Percentiles rank a stretch among this genome's conserved stretches.
phyloP scores from a whole-genome alignment of 177 flowering plant genomes.

The Vitis hybrid region DNA sequence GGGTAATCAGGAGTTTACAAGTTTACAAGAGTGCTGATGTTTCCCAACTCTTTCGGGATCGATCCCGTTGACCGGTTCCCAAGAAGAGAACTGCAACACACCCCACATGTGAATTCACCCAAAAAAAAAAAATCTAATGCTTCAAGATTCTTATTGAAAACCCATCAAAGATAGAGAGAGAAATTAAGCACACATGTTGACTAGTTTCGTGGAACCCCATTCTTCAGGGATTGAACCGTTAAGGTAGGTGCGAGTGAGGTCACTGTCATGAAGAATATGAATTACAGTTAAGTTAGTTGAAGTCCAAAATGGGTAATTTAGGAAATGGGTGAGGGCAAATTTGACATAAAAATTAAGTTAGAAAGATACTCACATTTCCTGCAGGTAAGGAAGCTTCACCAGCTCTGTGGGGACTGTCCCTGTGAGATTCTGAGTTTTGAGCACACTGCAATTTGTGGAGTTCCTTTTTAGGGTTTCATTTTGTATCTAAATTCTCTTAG shows the following conservation, averaged over 20 bases:
- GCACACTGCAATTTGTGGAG: slow-evolving; percentile 15
- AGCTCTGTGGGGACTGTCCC: slow-evolving; percentile 31
- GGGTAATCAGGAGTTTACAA: no score
- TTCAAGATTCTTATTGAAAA: background rate
- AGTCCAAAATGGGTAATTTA: background rate
- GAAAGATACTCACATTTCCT: slow-evolving; percentile 30
- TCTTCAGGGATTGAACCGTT: slow-evolving; percentile 32
- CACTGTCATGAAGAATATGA: background rate
- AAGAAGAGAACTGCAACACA: slow-evolving; percentile 40
- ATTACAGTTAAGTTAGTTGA: slow-evolving; percentile 4
- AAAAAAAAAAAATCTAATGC: background rate
- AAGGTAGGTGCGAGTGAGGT: no score
- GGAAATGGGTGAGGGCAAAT: background rate
- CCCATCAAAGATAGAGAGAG: background rate
- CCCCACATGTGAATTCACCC: background rate
- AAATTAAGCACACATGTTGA: background rate
- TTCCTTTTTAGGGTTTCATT: no score
- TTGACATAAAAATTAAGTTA: background rate
- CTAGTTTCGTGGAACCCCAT: background rate
- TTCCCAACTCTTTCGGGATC: slow-evolving; percentile 39
- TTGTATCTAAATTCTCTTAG: no score
- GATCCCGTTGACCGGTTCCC: slow-evolving; percentile 52
- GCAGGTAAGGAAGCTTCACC: slow-evolving; percentile 33
- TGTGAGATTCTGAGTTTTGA: slow-evolving; percentile 33
- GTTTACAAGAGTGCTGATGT: no score